Conservation (phyloP, 2,329 filamentous ascomycete species). For the Xylaria sp. region DNA sequence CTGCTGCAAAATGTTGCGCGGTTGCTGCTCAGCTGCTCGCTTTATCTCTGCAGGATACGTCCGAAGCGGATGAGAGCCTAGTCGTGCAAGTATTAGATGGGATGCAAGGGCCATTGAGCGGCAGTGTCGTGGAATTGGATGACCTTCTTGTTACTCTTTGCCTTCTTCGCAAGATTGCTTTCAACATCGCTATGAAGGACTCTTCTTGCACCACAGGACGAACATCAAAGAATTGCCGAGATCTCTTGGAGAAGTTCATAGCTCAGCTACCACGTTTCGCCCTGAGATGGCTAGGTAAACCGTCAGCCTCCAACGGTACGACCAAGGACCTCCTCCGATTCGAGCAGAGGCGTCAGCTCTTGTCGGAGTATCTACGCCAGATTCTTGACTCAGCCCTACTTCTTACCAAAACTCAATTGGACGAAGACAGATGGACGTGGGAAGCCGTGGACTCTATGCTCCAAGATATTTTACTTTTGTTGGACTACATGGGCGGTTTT, state of each 20-base stretch:
- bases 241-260: slow-evolving; percentile 66
- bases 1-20: slow-evolving; percentile 62
- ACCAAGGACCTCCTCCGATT: slow-evolving; percentile 70
- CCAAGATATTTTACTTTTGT: slow-evolving; percentile 64
- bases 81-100: slow-evolving; percentile 62
- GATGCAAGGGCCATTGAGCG: slow-evolving; percentile 69
- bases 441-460: slow-evolving; percentile 66
- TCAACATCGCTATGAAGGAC: slow-evolving; percentile 56
- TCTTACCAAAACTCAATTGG: slow-evolving; percentile 64
- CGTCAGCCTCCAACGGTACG: slow-evolving; percentile 61
- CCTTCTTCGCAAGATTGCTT: slow-evolving; percentile 64
- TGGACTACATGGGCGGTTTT: slow-evolving; percentile 63
- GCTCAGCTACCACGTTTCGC: slow-evolving; percentile 70
- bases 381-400: slow-evolving; percentile 71
- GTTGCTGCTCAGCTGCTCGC: slow-evolving; percentile 66
- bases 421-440: slow-evolving; percentile 62
- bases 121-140: slow-evolving; percentile 68
- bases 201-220: slow-evolving; percentile 21
- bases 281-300: slow-evolving; percentile 70
- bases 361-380: slow-evolving; percentile 64
- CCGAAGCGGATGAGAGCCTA: slow-evolving; percentile 55
- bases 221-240: slow-evolving; percentile 34
- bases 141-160: slow-evolving; percentile 69
- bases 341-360: slow-evolving; percentile 67
- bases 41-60: slow-evolving; percentile 61